Evolutionary conservation across 768 basidiomycete genomes (phyloP), one percentile per base, ranked within the genome.

Genomic region (Suillus variegatus): DNA sequence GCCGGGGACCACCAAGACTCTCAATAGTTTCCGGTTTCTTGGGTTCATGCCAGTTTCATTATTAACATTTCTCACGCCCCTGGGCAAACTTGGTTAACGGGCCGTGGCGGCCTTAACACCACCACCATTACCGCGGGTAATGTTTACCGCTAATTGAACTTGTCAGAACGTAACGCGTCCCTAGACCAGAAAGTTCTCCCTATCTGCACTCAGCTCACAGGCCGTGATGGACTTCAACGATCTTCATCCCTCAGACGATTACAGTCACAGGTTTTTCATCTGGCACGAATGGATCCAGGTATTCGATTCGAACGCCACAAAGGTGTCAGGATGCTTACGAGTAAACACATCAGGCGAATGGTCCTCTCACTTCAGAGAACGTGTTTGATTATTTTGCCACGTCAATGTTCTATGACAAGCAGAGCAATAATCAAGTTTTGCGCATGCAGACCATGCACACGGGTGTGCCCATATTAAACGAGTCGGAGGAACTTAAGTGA

Each of bases 361-460:
- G 92, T 5, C 89, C 89, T 3, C 82, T 95, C 69, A 88, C 90
- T 9, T 76, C 82, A 2, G 86, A 92, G 69, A 92, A 90, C 73
- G 93, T 93, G 60, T 89, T 96, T 67, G 93, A 95, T 64, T 97
- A 96, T 81, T 97, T 97, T 74, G 82, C 90, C 14, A 87, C 87
- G 1, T 95, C 93, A 36, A 94, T 94, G 87, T 96, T 95, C 81
- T 97, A 94, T 75, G 94, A 96, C 78, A 93, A 93, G 76, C 91
- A 93, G 78, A 94, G 92, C 79, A 95, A 91, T 77, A 97, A 97
- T 76, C 92, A 95, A 71, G 88, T 92, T 38, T 80, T 97, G 52
- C 90, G 94, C 70, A 97, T 97, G 95, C 95, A 97, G 77, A 95
- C 93, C 0, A 89, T 91, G 80, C 90, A 93, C 72, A 91, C 91